Conservation (phyloP, 805 yeast species). For the Teunomyces panamensis region DNA sequence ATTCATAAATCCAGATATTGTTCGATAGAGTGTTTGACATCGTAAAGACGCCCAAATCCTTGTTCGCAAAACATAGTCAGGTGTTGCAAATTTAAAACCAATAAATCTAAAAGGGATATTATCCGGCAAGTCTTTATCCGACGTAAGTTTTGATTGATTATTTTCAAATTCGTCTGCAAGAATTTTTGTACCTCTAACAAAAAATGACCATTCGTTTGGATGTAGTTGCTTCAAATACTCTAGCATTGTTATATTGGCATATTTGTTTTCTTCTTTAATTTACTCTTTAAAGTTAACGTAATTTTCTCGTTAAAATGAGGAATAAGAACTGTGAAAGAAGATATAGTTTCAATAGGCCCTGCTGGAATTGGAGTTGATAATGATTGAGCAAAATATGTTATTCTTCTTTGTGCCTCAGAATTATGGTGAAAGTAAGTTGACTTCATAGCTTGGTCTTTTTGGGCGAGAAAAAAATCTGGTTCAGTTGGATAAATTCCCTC, state of each 20-base stretch:
- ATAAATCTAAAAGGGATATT: constrained; percentile 70
- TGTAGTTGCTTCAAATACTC: constrained; percentile 75
- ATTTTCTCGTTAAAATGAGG: constrained; percentile 55
- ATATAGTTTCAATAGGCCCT: constrained; percentile 48
- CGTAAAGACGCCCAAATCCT: constrained; percentile 85
- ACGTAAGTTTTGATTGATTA: not conserved
- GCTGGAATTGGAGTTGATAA: constrained; percentile 47
- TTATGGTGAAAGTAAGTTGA: constrained; percentile 34
- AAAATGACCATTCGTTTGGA: constrained; percentile 76
- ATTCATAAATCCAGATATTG: constrained; percentile 81
- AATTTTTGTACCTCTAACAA: constrained; percentile 71
- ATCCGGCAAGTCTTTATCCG: constrained; percentile 39
- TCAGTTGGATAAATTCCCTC: no score
- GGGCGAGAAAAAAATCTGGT: not conserved
- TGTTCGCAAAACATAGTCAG: constrained; percentile 65
- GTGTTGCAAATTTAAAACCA: constrained; percentile 67
- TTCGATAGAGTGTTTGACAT: constrained; percentile 79
- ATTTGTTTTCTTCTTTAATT: constrained; percentile 42
- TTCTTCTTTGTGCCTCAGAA: constrained; percentile 55
- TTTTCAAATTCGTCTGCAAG: constrained; percentile 5
- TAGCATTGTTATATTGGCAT: constrained; percentile 52
- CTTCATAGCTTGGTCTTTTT: not conserved
- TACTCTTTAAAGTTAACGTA: constrained; percentile 43
- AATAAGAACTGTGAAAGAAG: constrained; percentile 48
- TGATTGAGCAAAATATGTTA: constrained; percentile 54